Base-by-base conservation (phyloP, 208 protist genomes). In the Crithidia sp. region DNA sequence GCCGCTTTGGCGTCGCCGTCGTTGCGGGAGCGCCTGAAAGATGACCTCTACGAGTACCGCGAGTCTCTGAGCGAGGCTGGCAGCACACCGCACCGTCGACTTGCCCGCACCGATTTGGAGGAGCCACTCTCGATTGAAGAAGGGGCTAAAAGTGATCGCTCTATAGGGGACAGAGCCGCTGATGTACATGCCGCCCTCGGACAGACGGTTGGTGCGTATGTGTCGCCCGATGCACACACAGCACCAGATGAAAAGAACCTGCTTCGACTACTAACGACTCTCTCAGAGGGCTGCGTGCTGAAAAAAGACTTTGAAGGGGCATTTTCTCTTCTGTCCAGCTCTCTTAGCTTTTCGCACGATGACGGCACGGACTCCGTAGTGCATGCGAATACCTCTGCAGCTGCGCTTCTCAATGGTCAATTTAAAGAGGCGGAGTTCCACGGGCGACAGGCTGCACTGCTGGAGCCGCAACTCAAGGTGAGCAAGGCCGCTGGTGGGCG, bases 31-130 rank as follows among this genome's bases (percentile, higher is more conserved):
- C 74, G 76, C 0, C 77, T 93, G 63, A 71, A 91, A 9, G 90
- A 95, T 80, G 89, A 92, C 58, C 71, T 96, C 14, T 89, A 88
- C 71, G 88, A 93, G n/a, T 96, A 94, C 65, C 74, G 76, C n/a
- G 72, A 82, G 19, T 65, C 77, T 0, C 57, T 96, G 43, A 36
- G 37, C 16, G 71, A 61, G 39, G 41, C 40, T 65, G 92, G 89
- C 17, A 96, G 92, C 47, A 96, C 92, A 10, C 92, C 86, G 8
- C 92, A 96, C 65, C 81, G 92, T 7, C 73, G 92, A 52, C 36
- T 88, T 8, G 92, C 91, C 10, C 73, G 79, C 41, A 62, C 45
- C 9, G 55, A 58, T 41, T 78, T 93, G 13, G 82, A 95, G 12
- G 71, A 77, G 4, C 54, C 72, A 5, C 58, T 53, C 3, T 36